phyloP scores from a whole-genome alignment of 2,329 filamentous ascomycete species.

The Cytospora paraplurivora region DNA sequence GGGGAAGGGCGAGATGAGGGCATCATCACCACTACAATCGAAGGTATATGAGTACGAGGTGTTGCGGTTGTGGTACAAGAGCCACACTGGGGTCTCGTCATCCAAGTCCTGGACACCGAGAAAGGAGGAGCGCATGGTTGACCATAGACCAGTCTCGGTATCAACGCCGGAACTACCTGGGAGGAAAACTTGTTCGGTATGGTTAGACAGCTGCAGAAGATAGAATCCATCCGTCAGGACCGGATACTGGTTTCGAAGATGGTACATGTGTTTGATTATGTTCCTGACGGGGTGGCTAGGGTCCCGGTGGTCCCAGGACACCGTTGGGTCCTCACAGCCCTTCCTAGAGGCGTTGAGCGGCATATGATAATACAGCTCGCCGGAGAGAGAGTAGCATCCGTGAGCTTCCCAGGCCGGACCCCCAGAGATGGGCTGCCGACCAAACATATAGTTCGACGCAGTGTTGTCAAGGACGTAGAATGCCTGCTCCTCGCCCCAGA shows the following conservation, averaged over 20 bases:
- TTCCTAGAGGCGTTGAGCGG: slow-evolving; percentile 54
- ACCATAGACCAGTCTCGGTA: slow-evolving; percentile 60
- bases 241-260: slow-evolving; percentile 58
- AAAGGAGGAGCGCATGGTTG: slow-evolving; percentile 57
- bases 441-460: slow-evolving; percentile 66
- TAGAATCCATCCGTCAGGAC: slow-evolving; percentile 62
- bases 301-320: slow-evolving; percentile 64
- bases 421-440: slow-evolving; percentile 63
- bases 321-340: slow-evolving; percentile 57
- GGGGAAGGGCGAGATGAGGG: slow-evolving; percentile 58
- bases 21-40: slow-evolving; percentile 42
- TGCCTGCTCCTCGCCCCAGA: slow-evolving; percentile 68
- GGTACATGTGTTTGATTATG: slow-evolving; percentile 62
- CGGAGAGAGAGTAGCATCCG: slow-evolving; percentile 61
- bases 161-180: slow-evolving; percentile 54
- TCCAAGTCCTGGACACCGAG: slow-evolving; percentile 44
- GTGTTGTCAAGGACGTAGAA: slow-evolving; percentile 67
- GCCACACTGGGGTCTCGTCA: slow-evolving; percentile 53
- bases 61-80: slow-evolving; percentile 54
- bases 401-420: slow-evolving; percentile 65
- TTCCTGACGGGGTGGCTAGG: slow-evolving; percentile 63
- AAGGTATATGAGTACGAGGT: slow-evolving; percentile 56
- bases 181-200: slow-evolving; percentile 53
- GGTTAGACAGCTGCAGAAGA: slow-evolving; percentile 58
- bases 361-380: slow-evolving; percentile 59